Evolutionary conservation across 2,329 filamentous ascomycete genomes (phyloP), one percentile per base, ranked within the genome.

Genomic region (Talaromyces pinophilus): DNA sequence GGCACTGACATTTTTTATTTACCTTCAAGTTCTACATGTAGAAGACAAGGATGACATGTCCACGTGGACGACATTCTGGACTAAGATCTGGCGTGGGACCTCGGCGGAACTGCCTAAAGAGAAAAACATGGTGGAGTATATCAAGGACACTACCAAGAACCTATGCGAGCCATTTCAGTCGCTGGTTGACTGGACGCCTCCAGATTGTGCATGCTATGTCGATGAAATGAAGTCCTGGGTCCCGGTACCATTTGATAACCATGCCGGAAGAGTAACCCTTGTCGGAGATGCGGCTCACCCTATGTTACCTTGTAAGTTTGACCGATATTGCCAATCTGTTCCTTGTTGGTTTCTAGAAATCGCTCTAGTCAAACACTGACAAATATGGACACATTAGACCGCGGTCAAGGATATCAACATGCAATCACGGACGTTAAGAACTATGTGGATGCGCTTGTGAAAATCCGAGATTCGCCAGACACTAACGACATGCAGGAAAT

Each of bases 171-270:
- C 63, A 19, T 65, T 65, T 42, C 57, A 65, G 25, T 54, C 63
- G 6, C n/a, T 65, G 17, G 22, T 65, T 33, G 44, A 61, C 25
- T 65, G 55, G 33, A 65, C 63, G 2, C 57, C 63, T 19, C 17
- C 33, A 11, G 63, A 54, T 17, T 62, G 63, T 30, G 25, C 40
- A 33, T 65, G 63, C n/a, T 65, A 61, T 61, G 35, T 65, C 1
- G 63, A 65, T 54, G 63, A 65, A 38, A 65, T 65, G 63, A 65
- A 61, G 30, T 65, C 44, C 50, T 65, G 63, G 63, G 38, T 65
- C n/a, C 63, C 63, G 2, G 48, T 65, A 13, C 46, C 57, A 11
- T 65, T 61, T 13, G 46, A 65, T 7, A 65, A 65, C 22, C 57
- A 65, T 25, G 46, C 33, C 11, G 63, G 63, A 46, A 65, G 63